Conservation (phyloP, 768 basidiomycete species). For the Strobilomyces confusus region DNA sequence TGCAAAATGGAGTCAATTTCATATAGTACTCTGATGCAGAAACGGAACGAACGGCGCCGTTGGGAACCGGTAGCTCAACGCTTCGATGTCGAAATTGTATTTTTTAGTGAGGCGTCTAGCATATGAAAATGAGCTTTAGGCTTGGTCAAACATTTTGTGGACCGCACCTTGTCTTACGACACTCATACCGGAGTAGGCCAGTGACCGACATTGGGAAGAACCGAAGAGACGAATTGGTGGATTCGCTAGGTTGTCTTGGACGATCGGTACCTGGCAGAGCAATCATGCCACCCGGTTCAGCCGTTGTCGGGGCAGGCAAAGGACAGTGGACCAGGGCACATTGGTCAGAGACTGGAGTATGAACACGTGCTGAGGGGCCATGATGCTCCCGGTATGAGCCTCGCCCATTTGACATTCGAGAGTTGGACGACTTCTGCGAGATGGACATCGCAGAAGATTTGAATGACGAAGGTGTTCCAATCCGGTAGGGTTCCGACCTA, state of each 20-base stretch:
- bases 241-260: conserved; percentile 8
- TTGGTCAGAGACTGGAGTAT: conserved; percentile 4
- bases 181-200: conserved; percentile 7
- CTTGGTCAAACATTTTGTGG: not conserved
- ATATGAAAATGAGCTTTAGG: not conserved
- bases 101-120: not conserved
- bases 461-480: conserved; percentile 7
- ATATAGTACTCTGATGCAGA: not conserved
- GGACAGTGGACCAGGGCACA: not conserved
- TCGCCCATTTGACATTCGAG: conserved; percentile 19
- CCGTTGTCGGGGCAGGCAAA: not conserved
- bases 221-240: not conserved
- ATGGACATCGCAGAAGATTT: conserved; percentile 14
- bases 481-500: conserved; percentile 1
- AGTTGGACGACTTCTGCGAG: conserved; percentile 13
- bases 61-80: conserved; percentile 17
- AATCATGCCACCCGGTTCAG: not conserved
- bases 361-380: conserved; percentile 12
- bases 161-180: conserved; percentile 10
- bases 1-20: not conserved
- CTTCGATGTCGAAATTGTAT: conserved; percentile 9
- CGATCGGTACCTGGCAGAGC: conserved; percentile 6
- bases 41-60: conserved; percentile 18
- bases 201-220: conserved; percentile 15
- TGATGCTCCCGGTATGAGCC: conserved; percentile 20